phyloP scores from a whole-genome alignment of 164 flowering plant species.

The Saururus chinensis region DNA sequence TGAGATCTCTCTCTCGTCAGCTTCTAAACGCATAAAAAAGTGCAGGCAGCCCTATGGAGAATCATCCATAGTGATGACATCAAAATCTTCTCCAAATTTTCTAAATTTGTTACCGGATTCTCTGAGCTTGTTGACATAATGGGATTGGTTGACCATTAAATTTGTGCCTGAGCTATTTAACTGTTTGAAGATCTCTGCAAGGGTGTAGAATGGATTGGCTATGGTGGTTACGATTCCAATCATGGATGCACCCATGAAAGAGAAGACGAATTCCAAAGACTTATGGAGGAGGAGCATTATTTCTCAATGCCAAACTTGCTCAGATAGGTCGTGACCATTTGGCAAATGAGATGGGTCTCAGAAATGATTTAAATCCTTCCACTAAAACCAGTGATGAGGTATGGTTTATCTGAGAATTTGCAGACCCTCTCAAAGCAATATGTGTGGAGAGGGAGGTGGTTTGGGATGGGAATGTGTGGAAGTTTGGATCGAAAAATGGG shows the following conservation, averaged over 20 bases:
- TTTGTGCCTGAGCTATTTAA: constrained; percentile 28
- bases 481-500: constrained; percentile 44
- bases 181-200: constrained; percentile 53
- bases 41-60: constrained; percentile 48
- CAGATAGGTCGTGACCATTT: constrained; percentile 41
- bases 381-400: constrained; percentile 38
- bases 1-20: constrained; percentile 31
- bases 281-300: constrained; percentile 70
- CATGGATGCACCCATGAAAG: constrained; percentile 71
- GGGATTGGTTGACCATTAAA: constrained; percentile 45
- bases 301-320: constrained; percentile 32
- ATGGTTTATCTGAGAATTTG: constrained; percentile 27
- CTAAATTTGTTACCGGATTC: constrained; percentile 11
- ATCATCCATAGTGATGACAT: constrained; percentile 35
- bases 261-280: constrained; percentile 54
- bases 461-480: constrained; percentile 49
- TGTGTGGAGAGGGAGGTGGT: constrained; percentile 56
- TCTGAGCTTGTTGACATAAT: constrained; percentile 42
- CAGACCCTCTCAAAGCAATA: constrained; percentile 47
- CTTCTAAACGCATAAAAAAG: constrained; percentile 37
- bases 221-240: constrained; percentile 65
- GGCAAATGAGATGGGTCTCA: constrained; percentile 38
- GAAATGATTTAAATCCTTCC: constrained; percentile 30
- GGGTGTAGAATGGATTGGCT: constrained; percentile 66
- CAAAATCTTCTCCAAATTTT: constrained; percentile 21